Evolutionary conservation across 2,329 filamentous ascomycete species (phyloP).

Genomic region (Xylaria sp.): DNA sequence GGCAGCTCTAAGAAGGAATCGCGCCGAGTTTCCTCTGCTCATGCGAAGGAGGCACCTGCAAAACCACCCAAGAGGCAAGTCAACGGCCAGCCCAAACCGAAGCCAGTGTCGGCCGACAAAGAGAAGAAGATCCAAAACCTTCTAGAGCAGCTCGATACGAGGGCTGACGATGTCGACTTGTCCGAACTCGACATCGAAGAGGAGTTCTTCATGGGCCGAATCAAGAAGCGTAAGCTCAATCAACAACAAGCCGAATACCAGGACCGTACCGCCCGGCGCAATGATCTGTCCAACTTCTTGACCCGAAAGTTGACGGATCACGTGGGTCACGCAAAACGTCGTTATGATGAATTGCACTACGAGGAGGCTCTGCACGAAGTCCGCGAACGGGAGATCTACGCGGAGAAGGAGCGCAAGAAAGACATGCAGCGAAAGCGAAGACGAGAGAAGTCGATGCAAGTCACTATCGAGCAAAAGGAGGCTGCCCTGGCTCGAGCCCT

Average conservation of each 20-base stretch:
- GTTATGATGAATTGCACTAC: constrained; percentile 82
- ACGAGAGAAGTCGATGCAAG: constrained; percentile 94
- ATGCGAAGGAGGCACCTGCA: constrained; percentile 57
- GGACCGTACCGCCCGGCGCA: constrained; percentile 71
- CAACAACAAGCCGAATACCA: constrained; percentile 70
- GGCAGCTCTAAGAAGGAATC: constrained; percentile 58
- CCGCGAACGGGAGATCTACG: constrained; percentile 86
- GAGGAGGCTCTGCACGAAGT: constrained; percentile 86
- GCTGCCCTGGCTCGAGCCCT: constrained; percentile 81
- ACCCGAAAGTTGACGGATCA: constrained; percentile 74
- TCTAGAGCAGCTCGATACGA: constrained; percentile 61
- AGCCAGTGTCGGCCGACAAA: constrained; percentile 66
- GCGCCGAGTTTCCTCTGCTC: constrained; percentile 63
- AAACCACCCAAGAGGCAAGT: constrained; percentile 69
- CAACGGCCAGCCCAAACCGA: constrained; percentile 67
- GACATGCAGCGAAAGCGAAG: constrained; percentile 98
- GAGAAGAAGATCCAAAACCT: constrained; percentile 76
- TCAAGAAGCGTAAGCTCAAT: constrained; percentile 75
- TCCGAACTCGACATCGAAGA: constrained; percentile 59
- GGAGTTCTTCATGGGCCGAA: constrained; percentile 63
- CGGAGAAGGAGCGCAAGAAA: constrained; percentile 99
- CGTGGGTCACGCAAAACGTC: constrained; percentile 75
- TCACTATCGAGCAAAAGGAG: constrained; percentile 91
- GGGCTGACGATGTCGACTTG: constrained; percentile 55
- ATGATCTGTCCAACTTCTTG: constrained; percentile 68